Base-by-base conservation (phyloP, 352 stramenopile species). In the Discostella stelligera region DNA sequence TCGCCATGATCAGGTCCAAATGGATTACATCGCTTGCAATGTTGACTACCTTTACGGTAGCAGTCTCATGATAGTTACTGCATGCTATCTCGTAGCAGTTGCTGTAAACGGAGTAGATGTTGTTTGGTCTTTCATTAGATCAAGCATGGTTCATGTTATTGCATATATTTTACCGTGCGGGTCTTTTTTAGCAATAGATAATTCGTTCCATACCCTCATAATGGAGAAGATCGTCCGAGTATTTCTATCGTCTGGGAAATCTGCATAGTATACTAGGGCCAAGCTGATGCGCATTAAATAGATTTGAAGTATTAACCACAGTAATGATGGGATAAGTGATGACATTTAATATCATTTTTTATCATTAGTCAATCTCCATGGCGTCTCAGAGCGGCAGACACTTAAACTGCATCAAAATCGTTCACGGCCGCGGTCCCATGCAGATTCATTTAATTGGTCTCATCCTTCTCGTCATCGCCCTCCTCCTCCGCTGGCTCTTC, bases 101-200 rank as follows among this genome's bases (percentile, higher is more conserved):
- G 49, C 53, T 16, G 82, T 89, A 32, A 74, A 79, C 30, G 83
- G 83, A 27, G 85, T 91, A 21, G 83, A 70, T 21, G 50, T 80
- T 21, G 82, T 93, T 32, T 93, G 87, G 87, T 84, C 72, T 63
- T 78, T 93, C 41, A 83, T 82, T 71, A 83, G 87, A 41, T 86
- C 66, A 13, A 86, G 60, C 60, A 80, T 91, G 79, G 83, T 76
- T 2, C 89, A 89, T 74, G 53, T 89, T 8, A 90, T 93, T 64
- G 77, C 77, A 11, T 93, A 90, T 59, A 86, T 90, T 54, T 54
- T 93, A 27, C 87, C 87, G 20, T 82, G 71, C 25, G 77, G 64
- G 14, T 90, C 74, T 46, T 93, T 90, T 61, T 69, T 91, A 50
- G 67, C 84, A 49, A 85, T 91, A 59, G 76, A 89, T 65, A 74